A percentile compares a stretch with the other conserved stretches of the same genome.
Evolutionary conservation across 2,329 filamentous ascomycete species (phyloP).

Genomic region (Diaporthe caulivora): DNA sequence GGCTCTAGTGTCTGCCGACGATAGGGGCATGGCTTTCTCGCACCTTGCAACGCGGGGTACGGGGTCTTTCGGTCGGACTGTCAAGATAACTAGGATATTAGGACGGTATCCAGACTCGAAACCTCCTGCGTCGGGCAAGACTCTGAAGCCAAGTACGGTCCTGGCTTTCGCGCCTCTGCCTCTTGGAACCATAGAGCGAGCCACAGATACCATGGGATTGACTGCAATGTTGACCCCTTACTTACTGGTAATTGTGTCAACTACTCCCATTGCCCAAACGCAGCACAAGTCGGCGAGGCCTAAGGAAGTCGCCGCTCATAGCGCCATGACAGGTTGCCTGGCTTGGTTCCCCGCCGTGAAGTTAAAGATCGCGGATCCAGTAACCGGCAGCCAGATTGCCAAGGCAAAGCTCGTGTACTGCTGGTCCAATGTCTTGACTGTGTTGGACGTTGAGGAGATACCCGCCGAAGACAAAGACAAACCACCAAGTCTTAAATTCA

Average conservation of each 20-base stretch:
- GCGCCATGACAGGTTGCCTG: slow-evolving; percentile 91
- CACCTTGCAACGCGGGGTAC: slow-evolving; percentile 94
- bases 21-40: slow-evolving; percentile 97
- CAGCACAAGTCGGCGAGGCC: slow-evolving; percentile 94
- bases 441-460: slow-evolving; percentile 87
- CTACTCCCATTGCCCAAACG: slow-evolving; percentile 94
- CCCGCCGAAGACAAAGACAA: slow-evolving; percentile 78
- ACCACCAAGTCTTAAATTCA: slow-evolving; percentile 83
- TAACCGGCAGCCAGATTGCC: slow-evolving; percentile 76
- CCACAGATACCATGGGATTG: slow-evolving; percentile 87
- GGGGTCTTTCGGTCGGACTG: slow-evolving; percentile 84
- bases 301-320: slow-evolving; percentile 90
- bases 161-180: slow-evolving; percentile 91
- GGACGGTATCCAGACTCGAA: slow-evolving; percentile 87
- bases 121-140: slow-evolving; percentile 69
- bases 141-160: slow-evolving; percentile 92
- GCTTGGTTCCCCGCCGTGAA: slow-evolving; percentile 98
- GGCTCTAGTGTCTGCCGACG: slow-evolving; percentile 93
- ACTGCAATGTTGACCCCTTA: slow-evolving; percentile 98
- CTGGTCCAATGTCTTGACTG: slow-evolving; percentile 97
- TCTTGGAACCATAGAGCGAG: slow-evolving; percentile 91
- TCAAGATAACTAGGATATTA: slow-evolving; percentile 91
- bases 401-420: slow-evolving; percentile 94
- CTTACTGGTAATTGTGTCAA: slow-evolving; percentile 95
- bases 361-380: slow-evolving; percentile 80